Evolutionary conservation across 352 stramenopile genomes (phyloP).

Genomic region (Pythium sukuiense): DNA sequence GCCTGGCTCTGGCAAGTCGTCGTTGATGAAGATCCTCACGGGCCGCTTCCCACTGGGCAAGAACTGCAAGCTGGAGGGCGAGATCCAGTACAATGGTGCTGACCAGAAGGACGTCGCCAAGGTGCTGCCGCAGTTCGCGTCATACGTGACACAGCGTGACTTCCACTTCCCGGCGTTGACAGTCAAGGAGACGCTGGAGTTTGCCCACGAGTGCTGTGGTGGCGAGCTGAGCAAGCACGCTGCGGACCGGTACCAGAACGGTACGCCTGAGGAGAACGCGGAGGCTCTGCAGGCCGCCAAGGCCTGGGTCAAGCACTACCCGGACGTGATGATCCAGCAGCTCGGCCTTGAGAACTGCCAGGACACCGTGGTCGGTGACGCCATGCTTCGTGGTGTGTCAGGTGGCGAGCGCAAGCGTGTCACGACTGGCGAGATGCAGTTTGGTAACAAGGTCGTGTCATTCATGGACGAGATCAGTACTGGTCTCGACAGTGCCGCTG

Average conservation of each 20-base stretch:
- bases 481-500: constrained; percentile 52
- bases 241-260: constrained; percentile 23
- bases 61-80: constrained; percentile 40
- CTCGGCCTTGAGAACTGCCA: constrained; percentile 35
- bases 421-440: constrained; percentile 63
- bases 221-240: constrained; percentile 33
- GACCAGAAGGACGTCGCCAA: constrained; percentile 30
- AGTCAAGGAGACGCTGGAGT: constrained; percentile 58
- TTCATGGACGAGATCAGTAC: constrained; percentile 89
- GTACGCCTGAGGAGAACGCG: constrained; percentile 19
- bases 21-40: constrained; percentile 60
- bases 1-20: constrained; percentile 53
- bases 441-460: constrained; percentile 42
- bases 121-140: constrained; percentile 47
- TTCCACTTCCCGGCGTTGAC: constrained; percentile 46
- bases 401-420: constrained; percentile 40
- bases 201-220: constrained; percentile 60
- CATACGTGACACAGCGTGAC: constrained; percentile 59
- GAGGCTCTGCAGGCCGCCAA: constrained; percentile 21
- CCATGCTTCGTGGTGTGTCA: constrained; percentile 44
- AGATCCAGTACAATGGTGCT: constrained; percentile 56
- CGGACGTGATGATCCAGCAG: constrained; percentile 41
- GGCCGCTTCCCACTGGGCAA: constrained; percentile 50
- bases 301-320: constrained; percentile 31
- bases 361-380: constrained; percentile 49